A percentile compares a stretch with the other conserved stretches of the same genome.
Evolutionary conservation across 2,329 filamentous ascomycete genomes (phyloP).

Genomic region (Arthrinium puccinioides): DNA sequence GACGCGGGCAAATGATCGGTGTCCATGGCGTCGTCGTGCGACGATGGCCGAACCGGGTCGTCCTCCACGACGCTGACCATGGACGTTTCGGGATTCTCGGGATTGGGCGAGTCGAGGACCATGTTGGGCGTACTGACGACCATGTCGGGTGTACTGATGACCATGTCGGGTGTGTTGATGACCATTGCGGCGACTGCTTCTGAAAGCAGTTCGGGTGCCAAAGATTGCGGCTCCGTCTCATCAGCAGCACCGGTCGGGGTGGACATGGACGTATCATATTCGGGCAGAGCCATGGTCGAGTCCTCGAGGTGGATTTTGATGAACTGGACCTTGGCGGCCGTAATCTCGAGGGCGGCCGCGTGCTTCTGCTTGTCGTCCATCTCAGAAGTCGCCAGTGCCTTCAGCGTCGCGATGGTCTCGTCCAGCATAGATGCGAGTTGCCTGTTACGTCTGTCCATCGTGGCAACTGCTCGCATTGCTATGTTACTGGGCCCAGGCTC

Average conservation of each 20-base stretch:
- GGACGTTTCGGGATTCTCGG: conserved; percentile 4
- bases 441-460: conserved; percentile 58
- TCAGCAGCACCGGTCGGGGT: conserved; percentile 1
- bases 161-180: conserved; percentile 9
- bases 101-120: conserved; percentile 8
- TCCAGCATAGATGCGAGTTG: conserved; percentile 62
- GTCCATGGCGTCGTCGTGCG: conserved; percentile 5
- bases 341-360: conserved; percentile 49
- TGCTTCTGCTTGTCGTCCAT: conserved; percentile 41
- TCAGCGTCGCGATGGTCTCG: conserved; percentile 56
- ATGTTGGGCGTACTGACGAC: conserved; percentile 12
- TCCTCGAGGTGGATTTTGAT: conserved; percentile 57
- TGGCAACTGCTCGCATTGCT: conserved; percentile 31
- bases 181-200: conserved; percentile 21
- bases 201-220: conserved; percentile 12
- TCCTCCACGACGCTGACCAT: too few species aligned
- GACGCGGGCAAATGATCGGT: conserved; percentile 15
- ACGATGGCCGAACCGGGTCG: too few species aligned
- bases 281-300: conserved; percentile 42
- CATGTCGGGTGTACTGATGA: conserved; percentile 8
- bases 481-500: conserved; percentile 21
- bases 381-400: conserved; percentile 46
- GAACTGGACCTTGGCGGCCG: conserved; percentile 57
- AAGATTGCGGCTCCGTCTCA: conserved; percentile 10
- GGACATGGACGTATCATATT: conserved; percentile 20